Base-by-base conservation (phyloP, 2,329 filamentous ascomycete species). In the Microsporum canis region DNA sequence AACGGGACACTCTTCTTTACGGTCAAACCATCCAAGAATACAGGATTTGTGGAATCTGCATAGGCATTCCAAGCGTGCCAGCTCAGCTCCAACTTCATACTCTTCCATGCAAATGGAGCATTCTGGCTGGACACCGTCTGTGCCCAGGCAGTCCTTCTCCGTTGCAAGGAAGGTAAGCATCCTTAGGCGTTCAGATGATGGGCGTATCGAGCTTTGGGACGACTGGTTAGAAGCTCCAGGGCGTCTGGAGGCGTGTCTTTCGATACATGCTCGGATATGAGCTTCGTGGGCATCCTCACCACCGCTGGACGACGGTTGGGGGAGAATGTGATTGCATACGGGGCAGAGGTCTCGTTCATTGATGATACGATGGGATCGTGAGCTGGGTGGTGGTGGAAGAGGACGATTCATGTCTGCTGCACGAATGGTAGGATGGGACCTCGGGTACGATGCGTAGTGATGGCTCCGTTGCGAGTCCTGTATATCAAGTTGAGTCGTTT, bases 91-190 rank as follows among this genome's bases (percentile, higher is more conserved):
- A 8, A 79, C 77, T 65, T 82, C 78, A 68, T 85, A 86, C 60
- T 86, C 84, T 64, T 85, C 83, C 68, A 86, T 81, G 68, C 84
- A 86, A 58, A 86, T 86, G 6, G 82, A 79, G 64, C 84, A 86
- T 67, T 86, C 84, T 47, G 80, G 79, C 58, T 73, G 66, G 49
- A 76, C 76, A 17, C 81, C 78, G 60, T 83, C 80, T 27, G 76
- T 72, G 3, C 79, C 79, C 1, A 81, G 68, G 65, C 83, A 86
- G 64, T 86, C 84, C 68, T 86, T 86, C 69, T 86, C 84, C 0
- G 80, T 85, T 0, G 84, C 83, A 4, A 72, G 76, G 65, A 84
- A 86, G 1, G 69, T 69, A 12, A 77, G 65, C 74, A 78, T 77
- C 14, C 72, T 71, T 10, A 73, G 63, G 31, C 55, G 47, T 12